phyloP scores from a whole-genome alignment of 495 filamentous ascomycete species.

The Peziza echinospora region DNA sequence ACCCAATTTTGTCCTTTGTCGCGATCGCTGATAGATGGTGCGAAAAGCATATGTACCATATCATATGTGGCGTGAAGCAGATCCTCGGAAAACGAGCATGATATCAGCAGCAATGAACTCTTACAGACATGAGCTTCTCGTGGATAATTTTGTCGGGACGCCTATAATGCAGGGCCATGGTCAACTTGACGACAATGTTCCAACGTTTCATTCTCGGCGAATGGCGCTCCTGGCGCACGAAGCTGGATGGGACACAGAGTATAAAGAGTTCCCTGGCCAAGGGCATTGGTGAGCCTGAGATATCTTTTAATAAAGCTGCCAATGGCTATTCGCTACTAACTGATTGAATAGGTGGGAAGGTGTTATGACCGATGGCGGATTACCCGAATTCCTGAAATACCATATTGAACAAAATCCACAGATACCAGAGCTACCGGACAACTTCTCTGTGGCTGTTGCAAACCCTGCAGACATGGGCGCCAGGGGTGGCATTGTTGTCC shows the following conservation, averaged over 20 bases:
- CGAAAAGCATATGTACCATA: slow-evolving; percentile 37
- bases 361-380: slow-evolving; percentile 21
- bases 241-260: slow-evolving; percentile 23
- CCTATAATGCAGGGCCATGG: slow-evolving; percentile 38
- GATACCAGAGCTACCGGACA: slow-evolving; percentile 13
- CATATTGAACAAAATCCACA: slow-evolving; percentile 8
- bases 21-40: slow-evolving; percentile 2
- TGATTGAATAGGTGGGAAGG: slow-evolving; percentile 15
- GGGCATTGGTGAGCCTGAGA: slow-evolving; percentile 35
- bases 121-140: slow-evolving; percentile 34
- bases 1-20: background rate
- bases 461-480: slow-evolving; percentile 30
- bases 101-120: slow-evolving; percentile 27
- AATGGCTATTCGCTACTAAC: background rate
- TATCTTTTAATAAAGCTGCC: slow-evolving; percentile 24
- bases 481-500: slow-evolving; percentile 28
- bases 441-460: slow-evolving; percentile 28
- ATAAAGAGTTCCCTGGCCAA: slow-evolving; percentile 28
- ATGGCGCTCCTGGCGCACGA: slow-evolving; percentile 28
- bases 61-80: slow-evolving; percentile 30
- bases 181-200: slow-evolving; percentile 35
- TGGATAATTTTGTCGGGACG: slow-evolving; percentile 30
- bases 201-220: slow-evolving; percentile 33
- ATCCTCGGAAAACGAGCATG: slow-evolving; percentile 27
- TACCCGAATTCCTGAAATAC: slow-evolving; percentile 9